Evolutionary conservation across 108 stramenopile genomes (phyloP), one percentile per base, ranked within the genome.

Genomic region (Discostella stelligeroides): DNA sequence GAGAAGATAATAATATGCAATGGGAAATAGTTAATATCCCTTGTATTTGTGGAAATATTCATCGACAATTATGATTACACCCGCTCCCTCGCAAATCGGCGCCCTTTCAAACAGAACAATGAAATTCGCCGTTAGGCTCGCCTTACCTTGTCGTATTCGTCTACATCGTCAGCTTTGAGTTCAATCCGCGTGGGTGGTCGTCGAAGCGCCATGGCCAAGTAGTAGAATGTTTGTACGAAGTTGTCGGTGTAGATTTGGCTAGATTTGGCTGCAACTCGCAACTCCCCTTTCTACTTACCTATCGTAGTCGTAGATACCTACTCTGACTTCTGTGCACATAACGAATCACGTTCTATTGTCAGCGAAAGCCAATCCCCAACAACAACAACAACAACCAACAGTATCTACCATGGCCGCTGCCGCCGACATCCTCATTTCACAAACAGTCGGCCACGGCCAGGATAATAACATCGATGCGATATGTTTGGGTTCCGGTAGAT

Each of bases 101-200:
- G n/a, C n/a, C n/a, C n/a, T n/a, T n/a, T n/a, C n/a, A n/a, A n/a
- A n/a, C n/a, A n/a, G n/a, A n/a, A n/a, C n/a, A n/a, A n/a, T n/a
- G n/a, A n/a, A n/a, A n/a, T n/a, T n/a, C n/a, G n/a, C n/a, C n/a
- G n/a, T n/a, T n/a, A n/a, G n/a, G n/a, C 27, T 18, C 2, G 24
- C 25, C 85, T 39, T 49, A 94, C 92, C 88, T 91, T 73, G 17
- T 85, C 85, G 62, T 91, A 94, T 75, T 94, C 92, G 45, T 89
- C 86, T 38, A 94, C 91, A 61, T 94, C 92, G 57, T 94, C 92
- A 10, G 88, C 75, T 70, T 94, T 94, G 27, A 94, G 71, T 40
- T 91, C 90, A 43, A 94, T 78, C 42, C 92, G 81, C 17, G 92
- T 94, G 9, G 92, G 92, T 59, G 92, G 90, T 82, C 92, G 71